Conservation (phyloP, 1,284 basidiomycete species). For the Ceratobasidium sp. region DNA sequence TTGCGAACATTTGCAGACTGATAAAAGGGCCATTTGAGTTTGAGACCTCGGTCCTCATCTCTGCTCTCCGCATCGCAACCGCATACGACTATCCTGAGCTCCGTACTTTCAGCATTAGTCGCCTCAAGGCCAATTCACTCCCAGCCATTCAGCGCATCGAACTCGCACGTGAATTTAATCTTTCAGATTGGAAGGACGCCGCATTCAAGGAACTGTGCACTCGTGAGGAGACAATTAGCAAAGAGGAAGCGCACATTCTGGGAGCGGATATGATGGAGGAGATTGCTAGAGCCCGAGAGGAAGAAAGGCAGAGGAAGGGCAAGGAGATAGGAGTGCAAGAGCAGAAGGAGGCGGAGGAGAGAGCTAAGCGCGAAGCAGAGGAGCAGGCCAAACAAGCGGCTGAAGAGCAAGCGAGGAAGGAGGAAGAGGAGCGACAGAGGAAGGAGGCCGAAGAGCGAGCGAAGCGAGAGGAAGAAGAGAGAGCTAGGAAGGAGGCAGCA, state of each 20-base stretch:
- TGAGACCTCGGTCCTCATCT: not conserved
- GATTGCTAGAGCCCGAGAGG: not conserved
- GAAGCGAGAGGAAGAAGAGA: not conserved
- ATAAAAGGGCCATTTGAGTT: not conserved
- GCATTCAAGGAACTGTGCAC: not conserved
- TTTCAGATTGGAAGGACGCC: not conserved
- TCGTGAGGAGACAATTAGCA: not conserved
- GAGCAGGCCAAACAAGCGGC: not conserved
- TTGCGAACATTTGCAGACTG: not conserved
- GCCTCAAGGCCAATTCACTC: not conserved
- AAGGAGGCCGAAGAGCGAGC: not conserved
- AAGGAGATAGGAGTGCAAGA: not conserved
- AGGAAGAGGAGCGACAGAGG: not conserved
- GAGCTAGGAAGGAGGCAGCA: not conserved
- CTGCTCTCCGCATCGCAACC: not conserved
- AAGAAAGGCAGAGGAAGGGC: not conserved
- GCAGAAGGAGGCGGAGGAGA: not conserved
- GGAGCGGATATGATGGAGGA: not conserved
- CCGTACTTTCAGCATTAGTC: not conserved
- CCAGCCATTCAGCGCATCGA: slow-evolving; percentile 1
- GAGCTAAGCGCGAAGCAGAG: not conserved
- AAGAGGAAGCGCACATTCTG: not conserved
- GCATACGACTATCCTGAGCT: not conserved
- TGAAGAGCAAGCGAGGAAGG: not conserved
- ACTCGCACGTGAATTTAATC: slow-evolving; percentile 6